Evolutionary conservation across 2,329 filamentous ascomycete species (phyloP), one percentile per base, ranked within the genome.

Genomic region (Cladosporium oxysporum): DNA sequence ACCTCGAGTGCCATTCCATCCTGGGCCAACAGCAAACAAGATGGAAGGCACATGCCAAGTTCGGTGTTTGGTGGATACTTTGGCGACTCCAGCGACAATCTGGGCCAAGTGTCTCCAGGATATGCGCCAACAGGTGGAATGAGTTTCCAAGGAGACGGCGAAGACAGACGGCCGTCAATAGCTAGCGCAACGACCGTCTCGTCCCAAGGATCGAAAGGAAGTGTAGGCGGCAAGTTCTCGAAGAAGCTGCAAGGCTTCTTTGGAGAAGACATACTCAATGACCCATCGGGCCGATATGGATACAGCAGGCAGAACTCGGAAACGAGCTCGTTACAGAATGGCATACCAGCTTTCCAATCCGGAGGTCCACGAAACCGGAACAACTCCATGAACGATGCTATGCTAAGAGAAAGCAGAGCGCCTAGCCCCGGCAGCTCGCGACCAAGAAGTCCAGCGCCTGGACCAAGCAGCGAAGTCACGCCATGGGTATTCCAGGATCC

Each of bases 191-290:
- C 90, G 16, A 96, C 90, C 5, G 87, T 91, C 66, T 95, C 93
- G 78, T 96, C 94, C 75, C 87, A 91, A 70, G 91, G 91, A 37
- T 96, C 94, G 50, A 90, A 89, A 79, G 85, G 88, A 68, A 89
- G 87, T 67, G 84, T 90, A 67, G 88, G 89, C 71, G 88, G 91
- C 61, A 85, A 90, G 66, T 70, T 73, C 62, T 93, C 93, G 79
- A 94, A 93, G 79, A 95, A 94, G 79, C 83, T 97, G 69, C 91
- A 95, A 75, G 91, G 90, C 50, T 94, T 97, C 76, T 96, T 97
- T 79, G 93, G 94, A 57, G 94, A 97, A 73, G 93, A 97, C 75
- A 92, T 91, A 77, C 87, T 88, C 66, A 87, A 86, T 44, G 50
- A 63, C 23, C 26, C 61, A 10, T 44, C 49, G 14, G 29, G 49